Evolutionary conservation across 2,329 filamentous ascomycete species (phyloP), one percentile per base, ranked within the genome.

Genomic region (Monilinia fructicola): DNA sequence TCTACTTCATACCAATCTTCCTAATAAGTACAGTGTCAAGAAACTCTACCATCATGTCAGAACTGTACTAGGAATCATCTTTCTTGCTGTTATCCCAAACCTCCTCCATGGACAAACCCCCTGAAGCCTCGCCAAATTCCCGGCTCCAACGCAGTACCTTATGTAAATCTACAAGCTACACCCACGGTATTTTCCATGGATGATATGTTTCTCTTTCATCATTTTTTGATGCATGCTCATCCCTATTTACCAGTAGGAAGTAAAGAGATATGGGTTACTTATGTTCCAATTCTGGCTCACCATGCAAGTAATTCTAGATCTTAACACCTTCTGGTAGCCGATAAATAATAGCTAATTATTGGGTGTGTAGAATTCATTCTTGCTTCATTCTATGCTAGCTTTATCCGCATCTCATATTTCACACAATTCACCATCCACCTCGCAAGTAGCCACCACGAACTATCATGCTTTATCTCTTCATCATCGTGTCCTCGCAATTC

Each of bases 131-230:
- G 6, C 6, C 50, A 64, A 23, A 28, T 54, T 1, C 1, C 16
- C 18, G 18, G 6, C 2, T 2, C 23, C 23, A 54, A 26, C 21
- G 28, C 52, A 26, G 1, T 11, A 26, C 52, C 52, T 14, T 56
- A 46, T n/a, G 16, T 53, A 23, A 55, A 48, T 18, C 4, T 55
- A 16, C 61, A 55, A 44, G 40, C 40, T 44, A 48, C 61, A 1
- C 52, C 52, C 3, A 26, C 52, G 1, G 38, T 4, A 26, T 64
- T 48, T 18, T 64, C 61, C 1, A 6, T 50, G 18, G 40, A 64
- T 46, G 52, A 56, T 21, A 64, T 64, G 52, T 31, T 23, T 9
- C 40, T 64, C 23, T 55, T 55, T 26, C 61, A 54, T 64, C 52
- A 64, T 55, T 55, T 64, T 46, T 16, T 54, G 14, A 40, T 64